These are phyloP conservation scores for Cucurbitaria berberidis DNA, from an alignment of 2,329 filamentous ascomycete genomes.

Conservation along the genomic window DNA sequence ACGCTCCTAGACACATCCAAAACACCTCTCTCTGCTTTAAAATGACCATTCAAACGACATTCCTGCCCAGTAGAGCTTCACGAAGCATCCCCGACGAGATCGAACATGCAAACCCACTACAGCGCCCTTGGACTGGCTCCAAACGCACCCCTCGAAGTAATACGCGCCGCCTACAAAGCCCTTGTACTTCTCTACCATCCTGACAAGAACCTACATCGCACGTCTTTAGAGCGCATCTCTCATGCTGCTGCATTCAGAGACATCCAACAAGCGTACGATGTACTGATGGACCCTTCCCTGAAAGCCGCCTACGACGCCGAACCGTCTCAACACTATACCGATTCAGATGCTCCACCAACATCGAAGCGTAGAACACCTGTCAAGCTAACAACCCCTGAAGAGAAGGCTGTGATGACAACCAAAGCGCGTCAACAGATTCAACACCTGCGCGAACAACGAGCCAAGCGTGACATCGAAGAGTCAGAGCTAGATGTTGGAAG, in stretches of 20 bases:
- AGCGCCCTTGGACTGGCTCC: constrained; percentile 20
- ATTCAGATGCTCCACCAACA: neutral
- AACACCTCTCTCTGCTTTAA: neutral
- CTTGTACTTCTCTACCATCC: constrained; percentile 22
- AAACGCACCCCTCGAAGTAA: constrained; percentile 16
- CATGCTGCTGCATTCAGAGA: constrained; percentile 12
- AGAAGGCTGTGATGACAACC: constrained; percentile 18
- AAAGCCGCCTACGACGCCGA: constrained; percentile 25
- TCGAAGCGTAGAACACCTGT: constrained; percentile 4
- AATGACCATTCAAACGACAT: neutral
- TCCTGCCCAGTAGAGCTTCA: neutral
- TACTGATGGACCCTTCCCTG: constrained; percentile 17
- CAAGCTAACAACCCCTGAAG: constrained; percentile 14
- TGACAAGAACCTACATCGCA: constrained; percentile 17
- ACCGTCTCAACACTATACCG: constrained; percentile 5
- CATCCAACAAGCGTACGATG: constrained; percentile 25
- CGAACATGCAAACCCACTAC: constrained; percentile 20
- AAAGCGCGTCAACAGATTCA: constrained; percentile 17
- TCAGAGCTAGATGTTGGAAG: constrained; percentile 4
- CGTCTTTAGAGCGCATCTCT: constrained; percentile 10
- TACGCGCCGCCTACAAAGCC: constrained; percentile 28
- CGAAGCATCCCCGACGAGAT: neutral
- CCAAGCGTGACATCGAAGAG: constrained; percentile 18
- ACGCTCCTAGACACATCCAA: neutral
- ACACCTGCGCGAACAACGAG: constrained; percentile 12